Evolutionary conservation across 306 rosid species (phyloP).

Genomic region (Crataegus laevigata): DNA sequence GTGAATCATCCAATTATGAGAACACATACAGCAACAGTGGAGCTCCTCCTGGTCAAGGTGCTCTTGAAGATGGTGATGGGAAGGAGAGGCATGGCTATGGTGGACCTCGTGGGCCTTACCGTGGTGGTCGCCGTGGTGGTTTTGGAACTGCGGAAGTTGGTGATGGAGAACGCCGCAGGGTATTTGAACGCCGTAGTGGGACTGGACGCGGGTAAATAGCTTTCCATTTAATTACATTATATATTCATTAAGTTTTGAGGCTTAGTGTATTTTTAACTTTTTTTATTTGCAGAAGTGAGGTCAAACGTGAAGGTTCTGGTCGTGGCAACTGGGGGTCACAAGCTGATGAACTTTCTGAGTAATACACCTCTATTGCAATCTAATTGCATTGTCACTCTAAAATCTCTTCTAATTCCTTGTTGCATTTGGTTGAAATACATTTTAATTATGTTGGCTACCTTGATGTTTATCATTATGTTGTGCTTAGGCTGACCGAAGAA

Average conservation of each 20-base stretch:
- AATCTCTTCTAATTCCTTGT: background rate
- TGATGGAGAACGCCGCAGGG: slow-evolving; percentile 66
- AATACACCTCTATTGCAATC: background rate
- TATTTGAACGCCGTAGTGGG: slow-evolving; percentile 85
- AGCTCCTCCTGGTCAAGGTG: slow-evolving; percentile 36
- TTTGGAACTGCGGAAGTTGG: slow-evolving; percentile 64
- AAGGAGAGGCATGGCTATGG: slow-evolving; percentile 65
- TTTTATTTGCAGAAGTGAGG: slow-evolving; percentile 49
- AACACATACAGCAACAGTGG: slow-evolving; percentile 30
- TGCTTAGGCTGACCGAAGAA: slow-evolving; percentile 60
- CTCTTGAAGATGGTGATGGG: slow-evolving; percentile 62
- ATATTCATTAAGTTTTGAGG: background rate
- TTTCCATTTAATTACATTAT: background rate
- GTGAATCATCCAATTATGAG: slow-evolving; percentile 42
- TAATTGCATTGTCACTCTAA: background rate
- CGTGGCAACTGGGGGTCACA: slow-evolving; percentile 94
- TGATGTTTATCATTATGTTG: background rate
- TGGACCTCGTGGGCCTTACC: slow-evolving; percentile 58
- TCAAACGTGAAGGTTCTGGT: slow-evolving; percentile 84
- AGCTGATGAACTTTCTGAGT: slow-evolving; percentile 63
- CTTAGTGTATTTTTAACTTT: background rate
- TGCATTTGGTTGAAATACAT: background rate
- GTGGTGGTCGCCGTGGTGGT: slow-evolving; percentile 80
- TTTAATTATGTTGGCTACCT: background rate
- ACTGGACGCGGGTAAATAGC: slow-evolving; percentile 71